Base-by-base conservation (phyloP, 768 basidiomycete genomes). In the Leccinellum rugosiceps region DNA sequence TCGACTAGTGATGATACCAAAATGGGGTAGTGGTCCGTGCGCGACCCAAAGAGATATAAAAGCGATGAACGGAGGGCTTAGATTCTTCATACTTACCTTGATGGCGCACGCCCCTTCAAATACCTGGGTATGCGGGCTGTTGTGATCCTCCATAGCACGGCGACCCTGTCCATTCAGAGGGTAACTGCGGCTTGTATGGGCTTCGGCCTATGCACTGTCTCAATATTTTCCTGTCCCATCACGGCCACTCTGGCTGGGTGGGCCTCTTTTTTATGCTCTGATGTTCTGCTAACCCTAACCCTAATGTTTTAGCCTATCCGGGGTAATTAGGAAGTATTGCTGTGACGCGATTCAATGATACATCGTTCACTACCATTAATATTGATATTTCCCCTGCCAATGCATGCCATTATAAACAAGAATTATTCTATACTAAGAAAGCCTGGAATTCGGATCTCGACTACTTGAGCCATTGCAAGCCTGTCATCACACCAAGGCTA, bases 171-270 rank as follows among this genome's bases (percentile, higher is more conserved):
- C 79, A 58, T 23, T 57, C 77, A 78, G 75, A 75, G 77, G 75
- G 74, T 66, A 52, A 65, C 44, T 54, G 53, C 65, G 74, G 74
- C 74, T 80, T 80, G 79, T 79, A 75, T 78, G 72, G 73, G 81
- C 82, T 81, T 80, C 77, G 83, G 85, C 78, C 78, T 81, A 85
- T 84, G 86, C 84, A 87, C 80, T 80, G 83, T 86, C 84, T 78
- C 63, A 86, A 87, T 87, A 87, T 87, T 87, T 87, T 79, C 84
- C 85, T 74, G 84, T 86, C 80, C 82, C 76, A 75, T 79, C 79
- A 77, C 79, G 75, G 78, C 76, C 77, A 71, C 76, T 78, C 77
- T 76, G 77, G 77, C 78, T 77, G 76, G 77, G 76, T 68, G 74
- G 78, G 77, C 77, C 73, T 53, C 43, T 73, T 74, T 74, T 72